Evolutionary conservation across 768 basidiomycete genomes (phyloP), one percentile per base, ranked within the genome.

Genomic region (Boletus pseudopeckii): DNA sequence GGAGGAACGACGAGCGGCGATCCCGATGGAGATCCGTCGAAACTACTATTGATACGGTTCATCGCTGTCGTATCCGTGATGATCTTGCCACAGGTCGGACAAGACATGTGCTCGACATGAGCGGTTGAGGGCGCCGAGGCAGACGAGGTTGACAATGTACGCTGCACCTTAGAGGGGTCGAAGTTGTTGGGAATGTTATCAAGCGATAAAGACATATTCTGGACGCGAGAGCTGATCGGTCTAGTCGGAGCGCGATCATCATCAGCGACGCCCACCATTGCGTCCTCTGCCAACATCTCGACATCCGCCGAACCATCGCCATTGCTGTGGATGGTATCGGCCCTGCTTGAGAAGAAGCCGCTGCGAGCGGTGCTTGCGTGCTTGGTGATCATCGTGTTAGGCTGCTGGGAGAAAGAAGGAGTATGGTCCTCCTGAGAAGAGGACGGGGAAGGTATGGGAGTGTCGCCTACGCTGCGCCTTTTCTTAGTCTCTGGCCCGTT

Each of bases 11-110:
- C 77, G 45, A 82, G 72, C 4, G 70, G 70, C 17, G 70, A 71
- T 15, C 71, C 70, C 0, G 68, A 68, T 0, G 68, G 68, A 44
- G 65, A 61, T 53, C 55, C 61, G 38, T 56, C 30, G 50, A 71
- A 72, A 33, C 55, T 55, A 9, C 56, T 34, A 24, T 59, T 63
- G 49, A 72, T 57, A 14, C 56, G 61, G 49, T 57, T 63, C 37
- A 80, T 68, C 46, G 74, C 70, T 38, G 74, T 64, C 30, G 72
- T 68, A 60, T 80, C 78, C 33, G 77, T 77, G 59, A 80, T 73
- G 33, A 67, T 47, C 68, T 76, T 78, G 59, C 81, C 81, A 63
- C 84, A 85, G 8, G 79, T 77, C 2, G 83, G 81, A 64, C 84
- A 85, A 9, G 69, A 61, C 58, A 75, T 66, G 57, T 75, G 73